Base-by-base conservation (phyloP, 2,329 filamentous ascomycete genomes). In the Graphilbum ipis-grandicollis region DNA sequence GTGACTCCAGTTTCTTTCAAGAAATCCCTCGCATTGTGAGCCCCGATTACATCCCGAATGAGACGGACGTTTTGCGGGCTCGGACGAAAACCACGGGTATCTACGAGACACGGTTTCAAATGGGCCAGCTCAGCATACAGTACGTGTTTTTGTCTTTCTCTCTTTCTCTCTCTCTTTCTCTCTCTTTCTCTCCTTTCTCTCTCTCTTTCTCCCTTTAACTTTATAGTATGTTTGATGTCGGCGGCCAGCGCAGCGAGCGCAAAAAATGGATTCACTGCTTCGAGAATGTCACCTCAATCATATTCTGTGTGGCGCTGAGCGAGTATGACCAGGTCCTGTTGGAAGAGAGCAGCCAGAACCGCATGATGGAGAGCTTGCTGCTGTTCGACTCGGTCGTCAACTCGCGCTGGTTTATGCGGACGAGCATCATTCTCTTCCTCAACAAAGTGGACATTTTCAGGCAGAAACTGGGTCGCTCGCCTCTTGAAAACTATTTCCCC, bases 201-300 rank as follows among this genome's bases (percentile, higher is more conserved):
- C 12, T 28, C 18, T 31, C 8, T 28, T 12, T 12, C 14, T 13
- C 6, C 6, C 14, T 13, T n/a, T 28, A 17, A 17, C 8, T 28
- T 12, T 12, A 9, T 13, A 96, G 88, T 63, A 98, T 98, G 90
- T 98, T 98, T 54, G 90, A 98, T 56, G 90, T 98, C 5, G 90
- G 90, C 44, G 90, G 90, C 19, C 90, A 98, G 59, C 69, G 90
- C 53, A 96, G 88, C 56, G 90, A 98, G 60, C 74, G 90, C 44
- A 98, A 98, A 66, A 98, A 98, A 63, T 98, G 90, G 90, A 98
- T 98, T 53, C 90, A 98, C 61, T 98, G 90, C 63, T 98, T 98
- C 57, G 90, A 98, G 58, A 96, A 96, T 50, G 90, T 98, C 50
- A 98, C 90, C 31, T 96, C 90, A 4, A 98, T 98, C 57, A 98